A percentile compares a stretch with the other conserved stretches of the same genome.
Conservation (phyloP, 345 rosid genomes). For the Pugionium cornutum region DNA sequence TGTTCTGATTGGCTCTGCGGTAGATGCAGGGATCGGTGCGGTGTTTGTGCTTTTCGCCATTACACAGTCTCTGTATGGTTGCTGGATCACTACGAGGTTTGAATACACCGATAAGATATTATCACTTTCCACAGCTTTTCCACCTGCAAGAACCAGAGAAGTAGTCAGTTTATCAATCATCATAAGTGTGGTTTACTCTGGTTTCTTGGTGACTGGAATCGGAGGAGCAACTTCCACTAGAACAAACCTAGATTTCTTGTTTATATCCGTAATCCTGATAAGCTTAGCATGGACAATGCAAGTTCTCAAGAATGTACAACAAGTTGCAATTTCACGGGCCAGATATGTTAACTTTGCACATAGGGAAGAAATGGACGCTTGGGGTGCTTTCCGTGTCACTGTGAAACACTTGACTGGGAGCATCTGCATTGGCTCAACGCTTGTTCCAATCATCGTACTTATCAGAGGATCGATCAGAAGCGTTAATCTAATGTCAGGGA, state of each 20-base stretch:
- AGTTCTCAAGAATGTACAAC: slow-evolving; percentile 62
- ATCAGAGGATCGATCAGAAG: slow-evolving; percentile 61
- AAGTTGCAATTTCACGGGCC: slow-evolving; percentile 58
- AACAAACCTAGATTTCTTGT: slow-evolving; percentile 50
- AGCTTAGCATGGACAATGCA: slow-evolving; percentile 81
- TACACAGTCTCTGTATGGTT: slow-evolving; percentile 58
- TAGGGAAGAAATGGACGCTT: slow-evolving; percentile 54
- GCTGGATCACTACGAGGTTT: slow-evolving; percentile 71
- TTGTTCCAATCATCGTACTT: slow-evolving; percentile 55
- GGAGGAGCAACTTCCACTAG: slow-evolving; percentile 74
- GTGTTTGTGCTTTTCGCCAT: slow-evolving; percentile 48
- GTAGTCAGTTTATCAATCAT: slow-evolving; percentile 43
- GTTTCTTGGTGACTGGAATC: slow-evolving; percentile 68
- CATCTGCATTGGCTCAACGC: slow-evolving; percentile 63
- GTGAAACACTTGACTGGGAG: slow-evolving; percentile 56
- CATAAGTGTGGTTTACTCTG: slow-evolving; percentile 45
- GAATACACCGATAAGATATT: slow-evolving; percentile 57
- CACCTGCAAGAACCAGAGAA: slow-evolving; percentile 46
- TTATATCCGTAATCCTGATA: slow-evolving; percentile 56
- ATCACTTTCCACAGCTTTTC: slow-evolving; percentile 50
- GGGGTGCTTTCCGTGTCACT: slow-evolving; percentile 48
- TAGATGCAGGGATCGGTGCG: slow-evolving; percentile 53
- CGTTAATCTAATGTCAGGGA: slow-evolving; percentile 52
- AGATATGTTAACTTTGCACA: slow-evolving; percentile 53
- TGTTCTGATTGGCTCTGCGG: slow-evolving; percentile 49